Evolutionary conservation across 768 basidiomycete species (phyloP), one percentile per base, ranked within the genome.

Genomic region (Termitomyces sp.): DNA sequence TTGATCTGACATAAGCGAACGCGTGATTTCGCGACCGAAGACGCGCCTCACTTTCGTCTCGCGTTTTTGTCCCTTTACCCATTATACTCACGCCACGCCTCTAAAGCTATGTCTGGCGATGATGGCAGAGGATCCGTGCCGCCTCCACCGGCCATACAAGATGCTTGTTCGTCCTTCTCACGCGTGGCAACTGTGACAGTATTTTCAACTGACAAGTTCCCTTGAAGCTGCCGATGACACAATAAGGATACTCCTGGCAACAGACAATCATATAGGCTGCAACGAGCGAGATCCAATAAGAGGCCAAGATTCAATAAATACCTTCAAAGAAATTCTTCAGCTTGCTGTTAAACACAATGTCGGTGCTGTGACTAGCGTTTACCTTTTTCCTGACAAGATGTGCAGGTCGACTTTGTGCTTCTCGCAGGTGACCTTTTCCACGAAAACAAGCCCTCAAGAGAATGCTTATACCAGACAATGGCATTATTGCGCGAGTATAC

Each of bases 401-500:
- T 21, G 14, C 58, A 96, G 93, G 96, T 98, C 54, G 97, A 99
- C 73, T 92, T 98, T 67, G 80, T 99, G 44, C 82, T 99, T 9
- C 84, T 98, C 7, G 96, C 89, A 14, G 97, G 97, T 8, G 97
- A 99, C 68, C 76, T 99, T 3, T 99, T 99, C 67, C 97, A 99
- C 69, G 97, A 99, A 66, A 99, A 98, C 70, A 84, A 94, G 59
- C 97, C 97, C 0, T 91, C 91, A 30, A 75, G 96, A 61, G 91
- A 93, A 52, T 89, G 89, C 60, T 71, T 98, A 31, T 96, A 95
- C 71, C 85, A 91, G 67, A 89, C 88, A 1, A 91, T 92, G 64
- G 91, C 92, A 1, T 77, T 98, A 14, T 72, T 99, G 55, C 83
- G 97, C 50, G 92, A 99, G 72, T 92, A 90, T 70, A 93, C 93